Conservation (phyloP, 2,329 filamentous ascomycete species). For the Fusarium pseudonygamai region DNA sequence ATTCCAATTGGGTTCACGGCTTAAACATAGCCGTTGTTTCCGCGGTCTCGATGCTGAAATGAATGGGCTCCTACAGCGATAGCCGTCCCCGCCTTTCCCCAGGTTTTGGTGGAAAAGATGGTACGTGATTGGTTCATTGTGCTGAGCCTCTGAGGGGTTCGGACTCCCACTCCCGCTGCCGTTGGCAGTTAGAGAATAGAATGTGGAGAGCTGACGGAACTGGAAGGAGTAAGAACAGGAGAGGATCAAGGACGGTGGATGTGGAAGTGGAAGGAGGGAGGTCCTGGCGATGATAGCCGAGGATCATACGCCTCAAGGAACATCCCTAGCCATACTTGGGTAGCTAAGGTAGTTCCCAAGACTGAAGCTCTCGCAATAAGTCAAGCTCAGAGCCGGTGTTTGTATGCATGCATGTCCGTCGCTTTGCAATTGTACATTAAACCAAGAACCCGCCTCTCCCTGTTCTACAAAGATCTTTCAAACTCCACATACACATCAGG, state of each 20-base stretch:
- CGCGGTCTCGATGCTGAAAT: neutral
- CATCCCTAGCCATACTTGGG: neutral
- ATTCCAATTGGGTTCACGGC: neutral
- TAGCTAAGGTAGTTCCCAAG: neutral
- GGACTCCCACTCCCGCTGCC: conserved; percentile 8
- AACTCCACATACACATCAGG: neutral
- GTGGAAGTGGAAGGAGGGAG: neutral
- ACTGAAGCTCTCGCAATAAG: neutral
- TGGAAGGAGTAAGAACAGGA: conserved; percentile 15
- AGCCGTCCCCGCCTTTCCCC: conserved; percentile 42
- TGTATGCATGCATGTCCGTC: neutral
- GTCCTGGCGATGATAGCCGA: conserved; percentile 37
- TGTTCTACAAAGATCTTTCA: neutral
- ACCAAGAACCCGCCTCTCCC: neutral
- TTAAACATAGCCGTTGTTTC: conserved; percentile 12
- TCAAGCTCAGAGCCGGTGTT: neutral
- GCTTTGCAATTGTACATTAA: neutral
- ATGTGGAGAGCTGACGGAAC: conserved; percentile 25
- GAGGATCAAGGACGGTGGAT: neutral
- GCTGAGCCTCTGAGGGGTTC: conserved; percentile 29
- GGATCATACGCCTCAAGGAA: conserved; percentile 12
- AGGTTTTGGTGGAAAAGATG: conserved; percentile 21
- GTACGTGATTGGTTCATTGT: conserved; percentile 20
- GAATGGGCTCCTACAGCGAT: neutral
- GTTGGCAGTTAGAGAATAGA: neutral